Conservation (phyloP, 192 early-diverging fungal species). For the Coemansia sp. region DNA sequence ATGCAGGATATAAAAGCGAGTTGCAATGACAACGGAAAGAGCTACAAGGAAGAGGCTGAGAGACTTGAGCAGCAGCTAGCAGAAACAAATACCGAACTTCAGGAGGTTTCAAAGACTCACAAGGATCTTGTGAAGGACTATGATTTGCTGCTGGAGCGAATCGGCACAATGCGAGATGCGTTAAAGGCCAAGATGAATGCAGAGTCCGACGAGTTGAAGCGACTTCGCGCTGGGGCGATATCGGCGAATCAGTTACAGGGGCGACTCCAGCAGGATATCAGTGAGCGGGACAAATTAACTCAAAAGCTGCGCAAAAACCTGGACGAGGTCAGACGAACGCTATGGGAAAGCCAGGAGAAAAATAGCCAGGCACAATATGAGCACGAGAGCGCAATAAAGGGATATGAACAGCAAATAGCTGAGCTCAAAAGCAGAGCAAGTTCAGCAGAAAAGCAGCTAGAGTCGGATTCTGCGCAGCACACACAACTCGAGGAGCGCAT, state of each 20-base stretch:
- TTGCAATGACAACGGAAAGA: slow-evolving; percentile 3
- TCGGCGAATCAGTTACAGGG: slow-evolving; percentile 17
- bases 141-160: slow-evolving; percentile 68
- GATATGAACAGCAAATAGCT: slow-evolving; percentile 27
- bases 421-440: slow-evolving; percentile 19
- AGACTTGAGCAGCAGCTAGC: slow-evolving; percentile 31
- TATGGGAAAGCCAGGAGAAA: slow-evolving; percentile 49
- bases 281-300: slow-evolving; percentile 9
- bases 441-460: slow-evolving; percentile 34
- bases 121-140: slow-evolving; percentile 58
- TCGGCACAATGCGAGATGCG: slow-evolving; percentile 77
- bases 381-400: slow-evolving; percentile 15
- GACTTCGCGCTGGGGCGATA: slow-evolving; percentile 30
- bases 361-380: slow-evolving; percentile 31
- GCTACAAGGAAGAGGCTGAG: slow-evolving; percentile 5
- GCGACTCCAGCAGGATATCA: slow-evolving; percentile 1
- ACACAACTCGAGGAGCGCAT: slow-evolving; percentile 47
- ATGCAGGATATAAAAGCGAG: slow-evolving; percentile 7
- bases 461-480: slow-evolving; percentile 23
- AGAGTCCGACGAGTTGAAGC: slow-evolving; percentile 64
- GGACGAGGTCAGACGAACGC: slow-evolving; percentile 25
- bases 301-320: slow-evolving; percentile 23
- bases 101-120: slow-evolving; percentile 37
- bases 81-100: slow-evolving; percentile 19
- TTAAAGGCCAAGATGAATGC: slow-evolving; percentile 79